These are phyloP conservation scores for Eragrostis curvula DNA, from an alignment of 176 grass and related monocot genomes.

Conservation along the genomic window DNA sequence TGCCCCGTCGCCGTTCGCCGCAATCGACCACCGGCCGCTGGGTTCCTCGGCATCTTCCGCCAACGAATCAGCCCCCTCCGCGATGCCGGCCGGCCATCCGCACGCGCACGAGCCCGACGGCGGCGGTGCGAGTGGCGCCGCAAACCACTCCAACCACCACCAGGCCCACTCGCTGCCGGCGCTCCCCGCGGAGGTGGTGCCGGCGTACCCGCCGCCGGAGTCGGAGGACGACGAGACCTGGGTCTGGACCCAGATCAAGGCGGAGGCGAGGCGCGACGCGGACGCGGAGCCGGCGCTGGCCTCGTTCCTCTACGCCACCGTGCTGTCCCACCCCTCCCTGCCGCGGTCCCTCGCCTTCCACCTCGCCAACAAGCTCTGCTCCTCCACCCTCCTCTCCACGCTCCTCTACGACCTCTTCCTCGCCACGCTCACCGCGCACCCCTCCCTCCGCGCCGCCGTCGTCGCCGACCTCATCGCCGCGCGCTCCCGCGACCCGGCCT, in stretches of 20 bases:
- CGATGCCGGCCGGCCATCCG: slow-evolving; percentile 60
- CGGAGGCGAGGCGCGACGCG: slow-evolving; percentile 83
- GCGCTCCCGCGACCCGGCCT: slow-evolving; percentile 78
- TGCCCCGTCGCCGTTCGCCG: background rate
- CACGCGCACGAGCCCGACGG: slow-evolving; percentile 21
- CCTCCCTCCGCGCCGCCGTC: slow-evolving; percentile 57
- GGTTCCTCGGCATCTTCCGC: slow-evolving; percentile 4
- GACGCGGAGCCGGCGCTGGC: slow-evolving; percentile 87
- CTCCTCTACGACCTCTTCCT: slow-evolving; percentile 97
- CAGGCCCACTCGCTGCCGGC: background rate
- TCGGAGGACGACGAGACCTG: slow-evolving; percentile 84
- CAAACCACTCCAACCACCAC: slow-evolving; percentile 45
- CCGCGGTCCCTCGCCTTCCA: slow-evolving; percentile 88
- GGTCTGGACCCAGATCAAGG: slow-evolving; percentile 93
- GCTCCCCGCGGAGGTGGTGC: slow-evolving; percentile 53
- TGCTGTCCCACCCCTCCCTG: slow-evolving; percentile 91
- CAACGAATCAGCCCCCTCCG: background rate
- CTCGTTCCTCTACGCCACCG: slow-evolving; percentile 93
- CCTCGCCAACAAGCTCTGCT: slow-evolving; percentile 97
- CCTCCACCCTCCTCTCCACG: slow-evolving; percentile 88
- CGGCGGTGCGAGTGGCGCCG: background rate
- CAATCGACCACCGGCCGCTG: background rate
- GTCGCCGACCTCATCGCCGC: slow-evolving; percentile 91
- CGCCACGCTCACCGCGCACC: slow-evolving; percentile 61
- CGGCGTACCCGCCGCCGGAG: slow-evolving; percentile 76